Evolutionary conservation across 345 rosid species (phyloP).

Genomic region (Hibiscus mutabilis): DNA sequence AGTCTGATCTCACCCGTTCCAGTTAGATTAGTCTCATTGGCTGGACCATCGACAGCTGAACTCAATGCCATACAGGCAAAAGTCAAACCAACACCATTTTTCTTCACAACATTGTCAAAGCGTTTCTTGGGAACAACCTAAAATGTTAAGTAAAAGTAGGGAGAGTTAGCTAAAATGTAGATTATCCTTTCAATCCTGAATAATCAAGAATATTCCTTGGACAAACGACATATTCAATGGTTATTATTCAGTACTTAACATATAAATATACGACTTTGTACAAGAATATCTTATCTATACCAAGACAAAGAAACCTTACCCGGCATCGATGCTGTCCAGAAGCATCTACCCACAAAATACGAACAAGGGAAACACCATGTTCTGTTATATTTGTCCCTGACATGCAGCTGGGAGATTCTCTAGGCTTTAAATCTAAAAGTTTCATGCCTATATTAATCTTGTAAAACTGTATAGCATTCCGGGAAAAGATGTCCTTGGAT

Average conservation of each 20-base stretch:
- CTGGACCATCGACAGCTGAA: constrained; percentile 78
- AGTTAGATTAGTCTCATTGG: constrained; percentile 58
- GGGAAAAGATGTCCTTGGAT: constrained; percentile 61
- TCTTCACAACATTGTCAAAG: constrained; percentile 48
- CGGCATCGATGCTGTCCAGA: constrained; percentile 98
- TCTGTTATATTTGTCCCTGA: constrained; percentile 15
- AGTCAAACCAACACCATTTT: constrained; percentile 80
- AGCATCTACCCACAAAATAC: constrained; percentile 81
- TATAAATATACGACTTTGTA: not conserved
- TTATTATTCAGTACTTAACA: not conserved
- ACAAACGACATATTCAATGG: not conserved
- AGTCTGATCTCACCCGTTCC: constrained; percentile 87
- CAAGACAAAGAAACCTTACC: constrained; percentile 34
- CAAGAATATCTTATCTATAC: not conserved
- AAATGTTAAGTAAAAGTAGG: constrained; percentile 2
- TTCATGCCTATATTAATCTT: constrained; percentile 36
- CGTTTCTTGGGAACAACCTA: constrained; percentile 77
- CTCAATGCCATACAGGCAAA: constrained; percentile 75
- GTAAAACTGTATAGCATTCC: constrained; percentile 55
- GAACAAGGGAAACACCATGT: constrained; percentile 45
- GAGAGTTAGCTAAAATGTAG: not conserved
- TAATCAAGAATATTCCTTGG: not conserved
- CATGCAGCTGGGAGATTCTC: constrained; percentile 15
- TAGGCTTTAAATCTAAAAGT: constrained; percentile 21
- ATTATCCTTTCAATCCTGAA: not conserved